Base-by-base conservation (phyloP, 495 filamentous ascomycete genomes). In the Neurospora sp. region DNA sequence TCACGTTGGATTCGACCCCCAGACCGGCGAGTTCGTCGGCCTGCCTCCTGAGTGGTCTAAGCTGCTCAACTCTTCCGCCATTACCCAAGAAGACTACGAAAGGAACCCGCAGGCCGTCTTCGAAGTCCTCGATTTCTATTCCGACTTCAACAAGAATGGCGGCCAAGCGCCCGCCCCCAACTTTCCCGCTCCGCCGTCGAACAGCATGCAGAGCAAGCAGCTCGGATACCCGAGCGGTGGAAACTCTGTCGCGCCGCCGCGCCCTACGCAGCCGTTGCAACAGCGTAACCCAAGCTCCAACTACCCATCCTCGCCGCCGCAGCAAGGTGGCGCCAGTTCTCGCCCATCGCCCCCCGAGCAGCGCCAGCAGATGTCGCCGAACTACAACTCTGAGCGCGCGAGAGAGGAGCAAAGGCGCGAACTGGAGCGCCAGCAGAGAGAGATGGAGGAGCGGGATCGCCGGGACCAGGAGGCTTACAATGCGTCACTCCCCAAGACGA, bases 21-120 rank as follows among this genome's bases (percentile, higher is more conserved):
- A 91, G 45, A 95, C 92, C 12, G 96, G 96, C 35, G 93, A 93
- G 70, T 99, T 99, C 75, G 91, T 94, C 22, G 96, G 96, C 22
- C 82, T 99, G 71, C 96, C 96, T 3, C 89, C 92, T 31, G 96
- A 98, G 85, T 99, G 96, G 96, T 96, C 96, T 74, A 94, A 94
- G 80, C 86, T 99, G 40, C 85, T 99, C 76, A 98, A 93, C 71
- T 92, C 93, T 12, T 98, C 96, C 4, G 96, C 96, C 39, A 96
- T 99, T 76, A 97, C 96, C 38, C 96, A 96, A 82, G 96, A 98
- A 76, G 96, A 99, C 80, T 97, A 97, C 82, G 91, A 95, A 82
- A 93, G 94, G 78, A 97, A 98, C 76, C 96, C 96, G n/a, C 92
- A 98, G 81, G 96, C 95, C 27, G 96, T 99, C 22, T 94, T 98